Conservation (phyloP, 345 rosid species). For the Citrus cavaleriei region DNA sequence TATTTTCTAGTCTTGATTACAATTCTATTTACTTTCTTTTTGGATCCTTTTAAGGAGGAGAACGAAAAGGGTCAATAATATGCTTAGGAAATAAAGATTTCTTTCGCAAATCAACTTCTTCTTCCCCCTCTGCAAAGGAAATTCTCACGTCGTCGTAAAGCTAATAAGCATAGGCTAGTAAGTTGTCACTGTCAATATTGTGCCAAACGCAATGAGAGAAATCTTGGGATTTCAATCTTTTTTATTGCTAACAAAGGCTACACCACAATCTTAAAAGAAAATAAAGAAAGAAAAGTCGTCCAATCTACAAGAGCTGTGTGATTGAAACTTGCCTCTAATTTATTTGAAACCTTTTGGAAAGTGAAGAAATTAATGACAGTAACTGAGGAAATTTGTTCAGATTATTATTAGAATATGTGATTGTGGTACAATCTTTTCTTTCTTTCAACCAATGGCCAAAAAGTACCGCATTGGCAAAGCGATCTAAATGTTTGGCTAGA, state of each 20-base stretch:
- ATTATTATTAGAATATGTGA: background rate
- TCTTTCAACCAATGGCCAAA: background rate
- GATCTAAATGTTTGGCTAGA: background rate
- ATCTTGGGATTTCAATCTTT: background rate
- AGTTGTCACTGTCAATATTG: background rate
- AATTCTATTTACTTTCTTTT: slow-evolving; percentile 1
- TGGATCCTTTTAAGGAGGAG: background rate
- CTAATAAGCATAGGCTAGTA: background rate
- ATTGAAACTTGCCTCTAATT: background rate
- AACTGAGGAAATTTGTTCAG: background rate
- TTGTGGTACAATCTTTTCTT: background rate
- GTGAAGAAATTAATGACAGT: background rate
- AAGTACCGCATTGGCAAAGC: too few relatives aligned
- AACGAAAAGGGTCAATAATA: background rate
- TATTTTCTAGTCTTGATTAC: background rate
- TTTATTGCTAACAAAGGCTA: background rate
- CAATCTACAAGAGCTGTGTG: background rate
- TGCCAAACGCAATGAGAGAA: background rate
- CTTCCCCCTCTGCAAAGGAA: too few relatives aligned
- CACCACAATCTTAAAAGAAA: too few relatives aligned
- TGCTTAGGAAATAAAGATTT: background rate
- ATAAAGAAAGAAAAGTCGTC: too few relatives aligned
- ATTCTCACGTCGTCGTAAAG: too few relatives aligned
- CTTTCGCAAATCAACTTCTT: background rate
- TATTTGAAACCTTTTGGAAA: background rate